These are phyloP conservation scores for Chaetomium fimeti DNA, from an alignment of 495 filamentous ascomycete genomes.

Conservation along the genomic window DNA sequence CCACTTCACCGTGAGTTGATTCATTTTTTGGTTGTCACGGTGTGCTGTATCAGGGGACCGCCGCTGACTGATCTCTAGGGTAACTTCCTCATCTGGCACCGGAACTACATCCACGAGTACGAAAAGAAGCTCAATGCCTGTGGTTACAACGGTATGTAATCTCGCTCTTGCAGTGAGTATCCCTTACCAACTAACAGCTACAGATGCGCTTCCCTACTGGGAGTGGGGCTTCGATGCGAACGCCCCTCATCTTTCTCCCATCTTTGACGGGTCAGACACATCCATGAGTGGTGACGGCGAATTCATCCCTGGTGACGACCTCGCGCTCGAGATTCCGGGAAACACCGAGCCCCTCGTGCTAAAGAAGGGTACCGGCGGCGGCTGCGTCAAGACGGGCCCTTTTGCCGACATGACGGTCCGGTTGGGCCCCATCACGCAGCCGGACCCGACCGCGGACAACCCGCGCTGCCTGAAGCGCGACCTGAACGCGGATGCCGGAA, in stretches of 20 bases:
- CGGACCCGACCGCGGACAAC: conserved; percentile 43
- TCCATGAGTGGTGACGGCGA: conserved; percentile 63
- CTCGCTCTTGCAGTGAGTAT: background rate
- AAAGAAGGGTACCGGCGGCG: conserved; percentile 58
- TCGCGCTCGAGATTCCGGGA: conserved; percentile 22
- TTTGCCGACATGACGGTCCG: conserved; percentile 53
- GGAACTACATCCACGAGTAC: conserved; percentile 62
- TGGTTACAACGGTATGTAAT: conserved; percentile 56
- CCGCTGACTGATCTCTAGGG: conserved; percentile 38
- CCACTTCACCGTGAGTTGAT: conserved; percentile 50
- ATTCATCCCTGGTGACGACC: conserved; percentile 33
- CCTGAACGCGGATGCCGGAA: conserved; percentile 50
- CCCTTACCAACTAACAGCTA: background rate
- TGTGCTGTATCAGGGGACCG: background rate
- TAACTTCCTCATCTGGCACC: conserved; percentile 69
- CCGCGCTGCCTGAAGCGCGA: conserved; percentile 67
- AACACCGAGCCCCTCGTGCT: conserved; percentile 27
- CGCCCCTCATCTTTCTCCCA: conserved; percentile 51
- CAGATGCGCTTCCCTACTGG: conserved; percentile 53
- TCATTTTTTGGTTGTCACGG: background rate
- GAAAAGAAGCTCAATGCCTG: conserved; percentile 69
- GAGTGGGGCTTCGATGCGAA: conserved; percentile 58
- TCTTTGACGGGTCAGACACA: conserved; percentile 61
- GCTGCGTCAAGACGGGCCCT: conserved; percentile 61
- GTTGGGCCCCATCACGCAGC: conserved; percentile 51